Conservation (phyloP, 331 rosid genomes). For the Malus hybrid region DNA sequence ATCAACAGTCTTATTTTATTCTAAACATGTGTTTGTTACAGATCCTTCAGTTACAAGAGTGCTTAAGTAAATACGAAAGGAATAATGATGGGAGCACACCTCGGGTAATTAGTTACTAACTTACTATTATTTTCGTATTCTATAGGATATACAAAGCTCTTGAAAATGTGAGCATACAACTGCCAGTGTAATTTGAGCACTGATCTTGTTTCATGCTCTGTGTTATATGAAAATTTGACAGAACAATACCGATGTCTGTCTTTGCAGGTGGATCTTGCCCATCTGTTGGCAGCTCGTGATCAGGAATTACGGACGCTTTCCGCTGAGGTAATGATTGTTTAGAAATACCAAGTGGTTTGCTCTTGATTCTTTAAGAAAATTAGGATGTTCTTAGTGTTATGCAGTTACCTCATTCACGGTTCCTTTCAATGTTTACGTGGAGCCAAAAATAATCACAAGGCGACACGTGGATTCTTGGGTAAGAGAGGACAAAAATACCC, state of each 20-base stretch:
- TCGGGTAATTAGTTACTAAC: constrained; percentile 44
- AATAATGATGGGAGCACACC: constrained; percentile 85
- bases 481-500: too few species aligned
- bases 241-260: constrained; percentile 6
- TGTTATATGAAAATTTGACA: neutral
- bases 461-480: too few species aligned
- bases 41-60: constrained; percentile 93
- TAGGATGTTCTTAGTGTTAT: neutral
- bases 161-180: neutral
- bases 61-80: constrained; percentile 82
- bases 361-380: neutral
- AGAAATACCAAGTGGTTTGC: neutral
- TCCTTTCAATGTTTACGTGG: neutral
- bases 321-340: constrained; percentile 65
- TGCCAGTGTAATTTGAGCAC: neutral
- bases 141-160: neutral
- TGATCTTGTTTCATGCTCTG: neutral
- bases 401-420: neutral
- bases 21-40: constrained; percentile 19
- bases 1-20: neutral
- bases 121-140: neutral
- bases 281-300: constrained; percentile 89
- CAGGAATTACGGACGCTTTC: constrained; percentile 90
- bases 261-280: constrained; percentile 98
- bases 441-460: too few species aligned